Evolutionary conservation across 208 protist genomes (phyloP), one percentile per base, ranked within the genome.

Genomic region (Trypanosoma brucei): DNA sequence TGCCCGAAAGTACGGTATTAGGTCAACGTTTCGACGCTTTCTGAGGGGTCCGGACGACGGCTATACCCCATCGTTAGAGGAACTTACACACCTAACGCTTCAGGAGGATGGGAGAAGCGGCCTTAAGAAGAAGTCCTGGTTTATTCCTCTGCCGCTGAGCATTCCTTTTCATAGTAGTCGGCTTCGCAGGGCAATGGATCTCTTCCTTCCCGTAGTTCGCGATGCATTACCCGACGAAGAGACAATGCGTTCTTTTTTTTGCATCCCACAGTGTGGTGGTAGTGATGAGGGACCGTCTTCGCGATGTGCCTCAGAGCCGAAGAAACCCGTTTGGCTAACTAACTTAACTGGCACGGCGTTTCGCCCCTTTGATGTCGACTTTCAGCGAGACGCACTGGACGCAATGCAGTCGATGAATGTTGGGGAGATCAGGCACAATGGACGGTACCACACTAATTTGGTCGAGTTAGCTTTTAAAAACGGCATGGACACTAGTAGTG

Each of bases 51-150:
- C 86, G 3, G 90, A 96, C 53, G 90, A 93, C 62, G 87, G 87
- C 3, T 83, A 74, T 55, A 96, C 90, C 11, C 90, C 87, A 0
- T 68, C 77, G 14, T 67, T 88, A 6, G 78, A 88, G 2, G 70
- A 92, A 50, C 72, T 96, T 0, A 85, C 79, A 0, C 84, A 91
- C 50, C 72, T 96, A 7, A 93, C 86, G 0, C 56, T 93, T 39
- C 76, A 91, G 64, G 86, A 88, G 40, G 85, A 93, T 46, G 90
- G 90, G 1, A 71, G 90, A 9, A 93, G 86, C 66, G 90, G 90
- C 4, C 66, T 96, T 1, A 93, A 93, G 64, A 81, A 84, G 48
- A 96, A 93, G 64, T 90, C 86, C 30, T 96, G 90, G 87, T 96
- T 86, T 68, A 75, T 93, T 53, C 90, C 90, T 1, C 68, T 96